Percentiles rank a stretch among this genome's conserved stretches.
phyloP scores from a whole-genome alignment of 495 filamentous ascomycete species.

The Penicillium soppii region DNA sequence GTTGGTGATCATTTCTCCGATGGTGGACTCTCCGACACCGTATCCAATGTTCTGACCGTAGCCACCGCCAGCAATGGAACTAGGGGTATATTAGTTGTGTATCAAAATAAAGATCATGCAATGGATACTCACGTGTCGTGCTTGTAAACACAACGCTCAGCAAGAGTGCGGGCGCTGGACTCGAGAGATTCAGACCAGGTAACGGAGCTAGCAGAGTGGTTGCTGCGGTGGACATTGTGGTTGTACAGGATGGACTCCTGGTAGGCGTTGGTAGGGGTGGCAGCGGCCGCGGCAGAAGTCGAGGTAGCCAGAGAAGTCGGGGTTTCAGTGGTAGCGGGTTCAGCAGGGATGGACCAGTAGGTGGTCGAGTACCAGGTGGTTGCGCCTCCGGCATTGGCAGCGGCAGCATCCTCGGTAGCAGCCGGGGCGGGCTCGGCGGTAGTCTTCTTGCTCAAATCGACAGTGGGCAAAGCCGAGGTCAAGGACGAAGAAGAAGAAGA shows the following conservation, averaged over 20 bases:
- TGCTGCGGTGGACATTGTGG: slow-evolving; percentile 85
- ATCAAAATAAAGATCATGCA: not conserved
- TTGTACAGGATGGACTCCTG: slow-evolving; percentile 54
- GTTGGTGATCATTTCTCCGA: slow-evolving; percentile 67
- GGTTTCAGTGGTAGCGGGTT: not conserved
- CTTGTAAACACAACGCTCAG: slow-evolving; percentile 62
- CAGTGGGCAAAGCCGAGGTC: not conserved
- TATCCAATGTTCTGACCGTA: slow-evolving; percentile 87
- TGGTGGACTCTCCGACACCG: slow-evolving; percentile 40
- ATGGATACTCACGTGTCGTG: slow-evolving; percentile 69
- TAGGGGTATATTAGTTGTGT: slow-evolving; percentile 14
- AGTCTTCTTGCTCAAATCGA: slow-evolving; percentile 20
- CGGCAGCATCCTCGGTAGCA: slow-evolving; percentile 8
- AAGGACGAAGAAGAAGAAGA: not conserved
- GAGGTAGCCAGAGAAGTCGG: slow-evolving; percentile 31
- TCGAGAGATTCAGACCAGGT: slow-evolving; percentile 63
- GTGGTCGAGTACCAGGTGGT: slow-evolving; percentile 17
- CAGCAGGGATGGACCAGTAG: slow-evolving; percentile 6
- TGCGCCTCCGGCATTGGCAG: slow-evolving; percentile 16
- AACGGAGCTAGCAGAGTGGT: slow-evolving; percentile 69
- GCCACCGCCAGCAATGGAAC: slow-evolving; percentile 53
- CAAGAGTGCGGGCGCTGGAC: slow-evolving; percentile 54
- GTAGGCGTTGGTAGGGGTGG: slow-evolving; percentile 38
- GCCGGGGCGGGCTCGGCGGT: slow-evolving; percentile 8
- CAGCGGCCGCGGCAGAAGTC: slow-evolving; percentile 13